Evolutionary conservation across 2,329 filamentous ascomycete genomes (phyloP).

Genomic region (Claviceps pazoutovae): DNA sequence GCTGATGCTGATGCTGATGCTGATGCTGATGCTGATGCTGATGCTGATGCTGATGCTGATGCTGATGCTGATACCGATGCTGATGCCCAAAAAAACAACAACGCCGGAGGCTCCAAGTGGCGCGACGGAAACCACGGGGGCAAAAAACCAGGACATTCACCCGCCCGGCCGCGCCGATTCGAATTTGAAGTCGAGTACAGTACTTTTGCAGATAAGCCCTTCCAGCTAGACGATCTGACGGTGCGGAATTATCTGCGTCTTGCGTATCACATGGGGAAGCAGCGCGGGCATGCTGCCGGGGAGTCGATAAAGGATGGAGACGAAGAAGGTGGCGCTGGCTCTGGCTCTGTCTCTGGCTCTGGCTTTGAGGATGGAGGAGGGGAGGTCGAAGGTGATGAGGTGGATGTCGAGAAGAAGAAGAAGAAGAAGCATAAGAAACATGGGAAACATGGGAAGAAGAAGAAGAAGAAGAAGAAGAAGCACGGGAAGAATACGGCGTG

Average conservation of each 20-base stretch:
- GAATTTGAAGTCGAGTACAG: slow-evolving; percentile 73
- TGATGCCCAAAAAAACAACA: neutral
- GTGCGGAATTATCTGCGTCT: slow-evolving; percentile 68
- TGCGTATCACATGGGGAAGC: slow-evolving; percentile 57
- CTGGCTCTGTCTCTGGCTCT: too few relatives aligned
- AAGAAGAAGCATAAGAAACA: slow-evolving; percentile 24
- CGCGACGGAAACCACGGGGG: slow-evolving; percentile 48
- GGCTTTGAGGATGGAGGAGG: slow-evolving; percentile 12
- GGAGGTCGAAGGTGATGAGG: slow-evolving; percentile 8
- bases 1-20: neutral
- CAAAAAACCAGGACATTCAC: slow-evolving; percentile 35
- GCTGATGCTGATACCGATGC: too few relatives aligned
- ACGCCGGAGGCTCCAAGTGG: slow-evolving; percentile 32
- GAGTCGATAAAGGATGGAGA: slow-evolving; percentile 10
- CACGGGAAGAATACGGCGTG: slow-evolving; percentile 52
- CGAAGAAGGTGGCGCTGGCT: slow-evolving; percentile 12
- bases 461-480: slow-evolving; percentile 29
- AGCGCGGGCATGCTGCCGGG: slow-evolving; percentile 8
- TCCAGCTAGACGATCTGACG: slow-evolving; percentile 68
- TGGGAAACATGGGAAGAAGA: slow-evolving; percentile 7
- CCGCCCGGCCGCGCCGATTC: slow-evolving; percentile 50
- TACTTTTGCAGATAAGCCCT: slow-evolving; percentile 63
- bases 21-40: too few relatives aligned
- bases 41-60: neutral
- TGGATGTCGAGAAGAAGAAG: slow-evolving; percentile 29